Base-by-base conservation (phyloP, 192 early-diverging fungal species). In the Gaertneriomyces sp. region DNA sequence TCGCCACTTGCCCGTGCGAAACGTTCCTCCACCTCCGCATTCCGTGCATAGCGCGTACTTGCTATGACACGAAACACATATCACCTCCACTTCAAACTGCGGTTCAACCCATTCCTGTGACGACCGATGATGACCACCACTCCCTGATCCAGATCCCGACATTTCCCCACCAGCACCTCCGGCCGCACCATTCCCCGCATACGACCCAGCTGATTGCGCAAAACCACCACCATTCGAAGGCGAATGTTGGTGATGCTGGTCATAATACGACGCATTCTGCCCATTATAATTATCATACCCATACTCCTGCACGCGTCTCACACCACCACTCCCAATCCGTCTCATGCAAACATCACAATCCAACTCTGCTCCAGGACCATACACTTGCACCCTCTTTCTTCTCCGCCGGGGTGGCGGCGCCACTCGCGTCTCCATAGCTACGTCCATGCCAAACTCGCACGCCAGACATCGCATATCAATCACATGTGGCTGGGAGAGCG, bases 1-100 rank as follows among this genome's bases (percentile, higher is more conserved):
- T 5, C 79, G 49, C 61, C 71, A 81, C 61, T 81, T 81, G 43
- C 79, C 79, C 39, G 66, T 68, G 4, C 66, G 66, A 58, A 49
- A 68, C 50, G 45, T 60, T 8, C 64, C 64, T 14, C 64, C 64
- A n/a, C 64, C 64, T 66, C 64, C 64, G 45, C 64, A 66, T 54
- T 70, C 63, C 7, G 57, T 68, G 17, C 66, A 68, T 1, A 70
- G 54, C 12, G 17, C 14, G 51, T 70, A 70, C 42, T 64, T 70
- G 12, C 49, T 40, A 5, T 59, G 45, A 50, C 68, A 70, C 20
- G 49, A 40, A 12, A 45, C 68, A 46, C 68, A 70, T 6, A 70
- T 53, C 25, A 45, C 38, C 38, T 70, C 68, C 20, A 56, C 64
- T n/a, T 54, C 12, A 40, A 66, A 66, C 14, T 40, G 41, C 10